A percentile compares a stretch with the other conserved stretches of the same genome.
phyloP scores from a whole-genome alignment of 2,329 filamentous ascomycete genomes.

The Boeremia lycopersici region DNA sequence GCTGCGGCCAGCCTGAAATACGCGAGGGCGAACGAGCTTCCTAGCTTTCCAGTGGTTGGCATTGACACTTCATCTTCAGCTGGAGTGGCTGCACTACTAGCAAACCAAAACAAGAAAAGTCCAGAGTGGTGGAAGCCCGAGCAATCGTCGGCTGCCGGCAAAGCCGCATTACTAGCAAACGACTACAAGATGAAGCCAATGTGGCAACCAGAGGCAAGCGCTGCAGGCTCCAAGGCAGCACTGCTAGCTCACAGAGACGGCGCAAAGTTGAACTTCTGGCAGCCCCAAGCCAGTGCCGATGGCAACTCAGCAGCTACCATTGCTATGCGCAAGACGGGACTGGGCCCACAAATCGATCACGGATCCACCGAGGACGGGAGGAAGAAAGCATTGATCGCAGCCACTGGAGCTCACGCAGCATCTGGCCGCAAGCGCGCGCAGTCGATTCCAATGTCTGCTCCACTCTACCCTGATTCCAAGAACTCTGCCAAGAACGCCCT shows the following conservation, averaged over 20 bases:
- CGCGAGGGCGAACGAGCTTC: conserved; percentile 73
- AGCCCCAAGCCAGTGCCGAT: conserved; percentile 54
- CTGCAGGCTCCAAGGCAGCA: conserved; percentile 76
- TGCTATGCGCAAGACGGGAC: conserved; percentile 63
- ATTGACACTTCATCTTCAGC: conserved; percentile 66
- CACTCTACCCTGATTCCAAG: conserved; percentile 60
- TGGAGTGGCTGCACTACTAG: conserved; percentile 74
- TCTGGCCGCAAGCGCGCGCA: conserved; percentile 64
- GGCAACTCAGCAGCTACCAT: conserved; percentile 74
- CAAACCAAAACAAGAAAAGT: conserved; percentile 71
- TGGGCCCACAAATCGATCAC: conserved; percentile 54
- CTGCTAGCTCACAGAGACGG: conserved; percentile 66
- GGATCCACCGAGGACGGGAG: conserved; percentile 58
- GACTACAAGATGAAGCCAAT: conserved; percentile 66
- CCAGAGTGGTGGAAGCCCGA: conserved; percentile 71
- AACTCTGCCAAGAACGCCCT: conserved; percentile 72
- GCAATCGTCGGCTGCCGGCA: conserved; percentile 61
- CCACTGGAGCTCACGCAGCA: conserved; percentile 73
- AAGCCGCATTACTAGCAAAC: conserved; percentile 64
- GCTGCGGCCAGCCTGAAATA: conserved; percentile 70
- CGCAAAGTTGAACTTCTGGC: conserved; percentile 59
- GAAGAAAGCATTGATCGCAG: conserved; percentile 73
- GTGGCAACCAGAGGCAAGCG: conserved; percentile 68
- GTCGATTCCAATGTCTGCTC: conserved; percentile 59
- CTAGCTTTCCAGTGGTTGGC: conserved; percentile 73